Base-by-base conservation (phyloP, 345 rosid genomes). In the Populus simonii region DNA sequence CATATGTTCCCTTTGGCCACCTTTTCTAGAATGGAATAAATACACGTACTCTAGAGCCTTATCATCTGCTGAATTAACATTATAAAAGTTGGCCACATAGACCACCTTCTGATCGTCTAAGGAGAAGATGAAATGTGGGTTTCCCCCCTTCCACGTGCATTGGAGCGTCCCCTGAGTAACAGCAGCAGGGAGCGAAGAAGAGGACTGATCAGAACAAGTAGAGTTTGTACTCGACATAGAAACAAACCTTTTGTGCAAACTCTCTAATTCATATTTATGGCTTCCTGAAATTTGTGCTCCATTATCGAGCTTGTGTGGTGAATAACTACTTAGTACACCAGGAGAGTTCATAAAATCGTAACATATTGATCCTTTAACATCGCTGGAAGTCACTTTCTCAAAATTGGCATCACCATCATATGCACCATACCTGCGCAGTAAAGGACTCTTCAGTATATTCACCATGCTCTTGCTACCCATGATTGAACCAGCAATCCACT, bases 121-220 rank as follows among this genome's bases (percentile, higher is more conserved):
- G 18, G 97, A 93, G 86, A 92, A 92, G 76, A 89, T 90, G 82
- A 92, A 96, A 82, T 84, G 89, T 0, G 94, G 99, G 41, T 70
- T 83, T 78, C 86, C 89, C 81, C 79, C 84, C 80, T 88, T 89
- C 98, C 93, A 91, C 13, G 87, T 85, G 85, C 88, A 89, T 15
- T 90, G 97, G 49, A 96, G 95, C 85, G 88, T 86, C 79, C 98
- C 98, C 77, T 84, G 92, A 83, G 86, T 88, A 83, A 85, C 78
- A 22, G 83, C n/a, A 53, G 86, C 75, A 71, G 89, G 80, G 22
- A 84, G 77, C 72, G 90, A 81, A 74, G 73, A 74, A 16, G 83
- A 86, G 11, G 86, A 81, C 70, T 87, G 87, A 78, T 92, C 88
- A 33, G 91, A 88, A 81, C 87, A 80, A 29, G 87, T 59, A 43